Evolutionary conservation across 352 stramenopile genomes (phyloP), one percentile per base, ranked within the genome.

Genomic region (Globisporangium carolinianum): DNA sequence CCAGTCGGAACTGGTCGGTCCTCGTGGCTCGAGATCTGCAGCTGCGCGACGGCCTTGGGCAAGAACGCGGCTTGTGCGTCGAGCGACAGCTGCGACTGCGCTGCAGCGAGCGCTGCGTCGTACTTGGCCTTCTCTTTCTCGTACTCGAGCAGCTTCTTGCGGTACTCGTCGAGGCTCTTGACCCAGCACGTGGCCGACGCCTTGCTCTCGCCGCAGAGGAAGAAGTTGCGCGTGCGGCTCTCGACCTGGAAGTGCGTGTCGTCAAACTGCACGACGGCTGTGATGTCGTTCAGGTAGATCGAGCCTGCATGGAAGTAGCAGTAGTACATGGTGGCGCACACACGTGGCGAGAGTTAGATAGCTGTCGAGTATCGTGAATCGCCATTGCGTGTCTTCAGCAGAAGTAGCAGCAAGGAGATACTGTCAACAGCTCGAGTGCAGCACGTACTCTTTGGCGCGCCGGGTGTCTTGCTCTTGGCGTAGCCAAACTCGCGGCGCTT

Each of bases 201-300:
- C 58, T 92, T 94, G 73, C 84, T 94, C 42, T 94, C 84, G 46
- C 79, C 82, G 36, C 83, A 89, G 11, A 92, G 68, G 45, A 94
- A 94, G 52, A 94, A 94, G 51, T 92, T 94, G 51, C 82, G 82
- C 36, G 75, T 90, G 12, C 79, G 75, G 60, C 80, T 89, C 53
- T 94, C 84, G 46, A 94, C 81, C 50, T 94, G 84, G 51, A 94
- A 94, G 45, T 90, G 82, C 41, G 80, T 90, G 47, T 94, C 82
- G 46, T 94, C 84, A 58, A 92, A 94, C 69, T 89, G 79, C 42
- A 91, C 63, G 50, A 94, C 73, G 0, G 82, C 84, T n/a, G 82
- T 94, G 63, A 94, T 94, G 57, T 94, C 82, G 60, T 94, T 85
- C 41, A 94, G 67, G 50, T 80, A 91, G 53, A 94, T 91, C 1